phyloP scores from a whole-genome alignment of 164 flowering plant genomes.

The Annona cherimola region DNA sequence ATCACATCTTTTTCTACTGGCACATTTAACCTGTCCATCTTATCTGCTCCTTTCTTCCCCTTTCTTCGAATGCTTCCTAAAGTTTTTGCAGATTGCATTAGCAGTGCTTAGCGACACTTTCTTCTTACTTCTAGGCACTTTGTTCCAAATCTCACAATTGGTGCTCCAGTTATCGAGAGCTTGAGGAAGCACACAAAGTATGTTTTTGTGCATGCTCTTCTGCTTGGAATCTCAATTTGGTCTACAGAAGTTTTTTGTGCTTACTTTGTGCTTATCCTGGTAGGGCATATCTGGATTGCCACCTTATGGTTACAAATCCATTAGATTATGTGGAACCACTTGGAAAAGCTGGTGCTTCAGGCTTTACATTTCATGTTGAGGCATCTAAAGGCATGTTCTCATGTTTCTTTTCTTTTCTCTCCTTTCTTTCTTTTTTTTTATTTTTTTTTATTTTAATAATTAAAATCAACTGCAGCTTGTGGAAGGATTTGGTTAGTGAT shows the following conservation, averaged over 20 bases:
- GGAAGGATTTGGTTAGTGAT: not conserved
- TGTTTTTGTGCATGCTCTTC: conserved; percentile 1
- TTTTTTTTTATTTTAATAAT: not conserved
- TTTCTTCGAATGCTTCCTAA: not conserved
- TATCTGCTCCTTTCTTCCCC: not conserved
- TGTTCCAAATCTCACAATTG: conserved; percentile 94
- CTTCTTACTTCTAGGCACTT: conserved; percentile 64
- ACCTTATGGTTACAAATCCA: conserved; percentile 98
- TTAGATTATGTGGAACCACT: conserved; percentile 90
- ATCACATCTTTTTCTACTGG: too few species aligned
- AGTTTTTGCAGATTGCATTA: not conserved
- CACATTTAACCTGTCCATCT: too few species aligned
- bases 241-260: not conserved
- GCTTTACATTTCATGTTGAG: conserved; percentile 97
- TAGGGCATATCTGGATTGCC: conserved; percentile 95
- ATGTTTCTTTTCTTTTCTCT: not conserved
- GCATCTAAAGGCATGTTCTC: conserved; percentile 59
- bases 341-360: conserved; percentile 96
- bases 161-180: conserved; percentile 93
- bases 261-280: conserved; percentile 2
- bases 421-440: too few species aligned
- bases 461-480: not conserved
- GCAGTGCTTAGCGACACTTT: conserved; percentile 4
- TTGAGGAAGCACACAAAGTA: conserved; percentile 93
- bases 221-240: not conserved